These are phyloP conservation scores for Rutidosis leptorrhynchoides DNA, from an alignment of 129 eudicot genomes.

Conservation along the genomic window DNA sequence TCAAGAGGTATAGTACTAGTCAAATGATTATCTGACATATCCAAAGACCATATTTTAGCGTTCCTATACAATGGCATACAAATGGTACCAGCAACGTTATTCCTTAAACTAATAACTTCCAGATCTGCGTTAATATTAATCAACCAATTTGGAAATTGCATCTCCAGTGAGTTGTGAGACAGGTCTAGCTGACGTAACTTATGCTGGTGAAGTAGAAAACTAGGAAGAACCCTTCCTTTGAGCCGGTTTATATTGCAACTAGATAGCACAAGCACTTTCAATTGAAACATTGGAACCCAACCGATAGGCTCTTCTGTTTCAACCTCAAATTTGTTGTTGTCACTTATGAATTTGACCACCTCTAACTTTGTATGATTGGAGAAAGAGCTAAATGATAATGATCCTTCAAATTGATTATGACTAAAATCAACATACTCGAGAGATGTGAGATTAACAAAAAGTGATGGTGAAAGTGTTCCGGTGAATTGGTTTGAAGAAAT, in stretches of 20 bases:
- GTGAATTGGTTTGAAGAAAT: slow-evolving; percentile 23
- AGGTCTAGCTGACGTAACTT: slow-evolving; percentile 22
- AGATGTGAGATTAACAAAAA: slow-evolving; percentile 18
- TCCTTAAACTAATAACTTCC: not conserved
- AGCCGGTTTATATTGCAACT: slow-evolving; percentile 21
- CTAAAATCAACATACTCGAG: slow-evolving; percentile 31
- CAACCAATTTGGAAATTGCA: slow-evolving; percentile 30
- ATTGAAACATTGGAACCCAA: slow-evolving; percentile 36
- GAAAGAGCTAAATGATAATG: slow-evolving; percentile 24
- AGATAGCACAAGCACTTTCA: slow-evolving; percentile 18
- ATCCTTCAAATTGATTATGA: slow-evolving; percentile 29
- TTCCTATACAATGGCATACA: not conserved
- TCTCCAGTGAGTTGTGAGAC: slow-evolving; percentile 21
- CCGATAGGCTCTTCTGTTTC: slow-evolving; percentile 16
- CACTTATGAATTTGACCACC: slow-evolving; percentile 1
- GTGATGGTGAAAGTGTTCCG: not conserved
- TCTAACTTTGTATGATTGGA: slow-evolving; percentile 29
- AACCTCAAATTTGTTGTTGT: slow-evolving; percentile 11
- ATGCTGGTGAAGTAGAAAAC: slow-evolving; percentile 28
- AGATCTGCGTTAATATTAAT: slow-evolving; percentile 25
- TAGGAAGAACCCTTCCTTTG: slow-evolving; percentile 14
- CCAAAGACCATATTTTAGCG: not conserved
- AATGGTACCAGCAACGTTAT: slow-evolving; percentile 21
- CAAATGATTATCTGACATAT: slow-evolving; percentile 17
- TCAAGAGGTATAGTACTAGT: not conserved